phyloP scores from a whole-genome alignment of 352 stramenopile genomes.

The Phytopythium cucurbitacearum region DNA sequence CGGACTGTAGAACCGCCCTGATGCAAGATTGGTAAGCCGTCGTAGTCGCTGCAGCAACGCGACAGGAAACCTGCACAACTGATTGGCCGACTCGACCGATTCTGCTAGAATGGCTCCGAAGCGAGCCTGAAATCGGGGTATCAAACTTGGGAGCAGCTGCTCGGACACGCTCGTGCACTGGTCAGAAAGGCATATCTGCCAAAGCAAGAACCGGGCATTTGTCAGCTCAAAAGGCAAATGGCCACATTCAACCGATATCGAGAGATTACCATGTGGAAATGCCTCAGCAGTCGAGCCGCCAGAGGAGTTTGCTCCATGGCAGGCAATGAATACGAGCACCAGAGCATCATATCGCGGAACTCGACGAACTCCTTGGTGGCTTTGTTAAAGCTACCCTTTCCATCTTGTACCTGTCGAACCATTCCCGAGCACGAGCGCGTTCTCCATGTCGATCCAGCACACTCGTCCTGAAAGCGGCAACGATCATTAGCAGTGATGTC shows the following conservation, averaged over 20 bases:
- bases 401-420: slow-evolving; percentile 61
- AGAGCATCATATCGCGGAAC: slow-evolving; percentile 45
- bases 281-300: slow-evolving; percentile 41
- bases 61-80: too few species aligned
- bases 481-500: too few species aligned
- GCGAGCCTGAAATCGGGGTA: slow-evolving; percentile 24
- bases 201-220: neutral
- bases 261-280: slow-evolving; percentile 50
- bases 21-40: too few species aligned
- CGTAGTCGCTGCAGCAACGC: too few species aligned
- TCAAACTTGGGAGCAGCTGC: slow-evolving; percentile 37
- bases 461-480: neutral
- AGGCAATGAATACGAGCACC: slow-evolving; percentile 42
- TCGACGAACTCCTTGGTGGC: slow-evolving; percentile 53
- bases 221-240: neutral
- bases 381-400: slow-evolving; percentile 44
- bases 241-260: neutral
- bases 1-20: too few species aligned
- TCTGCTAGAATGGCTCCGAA: slow-evolving; percentile 4
- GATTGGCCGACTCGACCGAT: too few species aligned
- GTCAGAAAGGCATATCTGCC: slow-evolving; percentile 41
- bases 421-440: slow-evolving; percentile 35
- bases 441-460: slow-evolving; percentile 9
- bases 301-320: slow-evolving; percentile 35
- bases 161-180: slow-evolving; percentile 32